These are phyloP conservation scores for Podila minutissima DNA, from an alignment of 192 early-diverging fungal species.

Conservation along the genomic window DNA sequence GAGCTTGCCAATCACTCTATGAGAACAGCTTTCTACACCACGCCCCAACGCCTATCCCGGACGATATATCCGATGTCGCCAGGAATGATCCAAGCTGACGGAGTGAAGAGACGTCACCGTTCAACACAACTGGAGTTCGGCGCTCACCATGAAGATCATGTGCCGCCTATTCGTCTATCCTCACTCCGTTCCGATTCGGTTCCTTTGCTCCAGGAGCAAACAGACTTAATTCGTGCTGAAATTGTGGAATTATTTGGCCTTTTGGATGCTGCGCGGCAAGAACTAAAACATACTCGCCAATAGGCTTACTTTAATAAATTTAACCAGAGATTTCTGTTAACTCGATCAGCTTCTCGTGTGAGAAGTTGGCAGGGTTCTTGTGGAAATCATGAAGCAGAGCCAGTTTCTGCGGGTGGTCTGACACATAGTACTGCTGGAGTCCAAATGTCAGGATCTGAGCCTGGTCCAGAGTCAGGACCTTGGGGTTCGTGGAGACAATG, in stretches of 20 bases:
- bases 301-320: neutral
- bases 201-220: slow-evolving; percentile 11
- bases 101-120: too few species aligned
- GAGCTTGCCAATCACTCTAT: neutral
- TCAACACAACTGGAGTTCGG: neutral
- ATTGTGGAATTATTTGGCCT: slow-evolving; percentile 5
- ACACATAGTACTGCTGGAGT: slow-evolving; percentile 91
- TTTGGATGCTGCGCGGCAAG: neutral
- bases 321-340: slow-evolving; percentile 53
- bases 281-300: neutral
- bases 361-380: slow-evolving; percentile 77
- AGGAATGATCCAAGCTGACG: neutral
- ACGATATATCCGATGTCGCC: neutral
- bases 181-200: neutral
- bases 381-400: slow-evolving; percentile 83
- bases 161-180: neutral
- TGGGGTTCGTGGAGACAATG: slow-evolving; percentile 65
- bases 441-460: slow-evolving; percentile 84
- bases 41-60: neutral
- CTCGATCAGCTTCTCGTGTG: slow-evolving; percentile 68
- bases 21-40: neutral
- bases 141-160: neutral
- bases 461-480: slow-evolving; percentile 66
- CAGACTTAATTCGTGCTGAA: slow-evolving; percentile 13
- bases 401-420: slow-evolving; percentile 71